These are phyloP conservation scores for Scutellaria minor DNA, from an alignment of 257 asterid species.

Conservation along the genomic window DNA sequence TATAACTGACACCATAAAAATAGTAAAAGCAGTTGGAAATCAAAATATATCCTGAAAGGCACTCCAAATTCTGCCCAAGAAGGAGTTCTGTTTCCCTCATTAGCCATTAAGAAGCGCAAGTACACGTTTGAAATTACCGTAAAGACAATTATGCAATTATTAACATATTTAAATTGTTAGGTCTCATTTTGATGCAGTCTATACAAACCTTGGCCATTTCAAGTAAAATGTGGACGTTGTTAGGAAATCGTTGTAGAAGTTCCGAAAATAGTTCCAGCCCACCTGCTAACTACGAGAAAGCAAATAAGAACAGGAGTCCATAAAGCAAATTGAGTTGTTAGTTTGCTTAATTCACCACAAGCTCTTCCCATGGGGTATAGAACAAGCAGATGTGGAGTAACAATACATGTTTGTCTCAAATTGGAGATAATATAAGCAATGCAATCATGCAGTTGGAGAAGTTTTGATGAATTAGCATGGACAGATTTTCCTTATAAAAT, in stretches of 20 bases:
- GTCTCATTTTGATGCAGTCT: conserved; percentile 6
- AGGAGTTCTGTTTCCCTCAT: conserved; percentile 6
- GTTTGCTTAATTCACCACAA: conserved; percentile 9
- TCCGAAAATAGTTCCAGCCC: conserved; percentile 88
- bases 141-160: background rate
- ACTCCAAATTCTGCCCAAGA: too few relatives aligned
- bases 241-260: conserved; percentile 93
- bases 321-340: background rate
- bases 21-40: conserved; percentile 6
- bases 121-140: conserved; percentile 25
- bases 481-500: conserved; percentile 7
- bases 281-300: conserved; percentile 56
- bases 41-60: background rate
- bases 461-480: conserved; percentile 17
- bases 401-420: conserved; percentile 23
- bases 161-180: conserved; percentile 24
- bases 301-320: conserved; percentile 19
- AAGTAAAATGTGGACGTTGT: conserved; percentile 80
- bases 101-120: conserved; percentile 10
- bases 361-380: conserved; percentile 26
- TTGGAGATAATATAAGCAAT: conserved; percentile 9
- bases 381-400: background rate
- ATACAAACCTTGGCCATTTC: conserved; percentile 96
- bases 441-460: conserved; percentile 26
- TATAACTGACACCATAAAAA: conserved; percentile 17